Evolutionary conservation across 352 stramenopile genomes (phyloP).

Genomic region (Pythium diclinum): DNA sequence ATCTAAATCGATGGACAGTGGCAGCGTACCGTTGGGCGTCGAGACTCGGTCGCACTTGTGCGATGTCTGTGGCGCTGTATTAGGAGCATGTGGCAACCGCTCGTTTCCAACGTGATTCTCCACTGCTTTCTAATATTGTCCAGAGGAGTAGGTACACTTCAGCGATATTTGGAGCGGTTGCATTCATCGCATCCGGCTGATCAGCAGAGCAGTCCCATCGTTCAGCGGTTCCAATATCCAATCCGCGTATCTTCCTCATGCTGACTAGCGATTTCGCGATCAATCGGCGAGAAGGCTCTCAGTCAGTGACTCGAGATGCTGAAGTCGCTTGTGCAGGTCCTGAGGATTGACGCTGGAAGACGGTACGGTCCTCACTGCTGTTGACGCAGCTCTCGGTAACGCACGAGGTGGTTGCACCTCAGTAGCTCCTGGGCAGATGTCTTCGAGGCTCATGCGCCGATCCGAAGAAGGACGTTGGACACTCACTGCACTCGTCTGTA

Average conservation of each 20-base stretch:
- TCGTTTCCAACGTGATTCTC: too few species aligned
- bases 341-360: background rate
- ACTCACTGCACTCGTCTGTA: background rate
- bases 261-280: background rate
- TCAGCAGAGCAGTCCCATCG: too few species aligned
- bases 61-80: background rate
- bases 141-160: too few species aligned
- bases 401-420: background rate
- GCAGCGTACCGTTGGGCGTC: too few species aligned
- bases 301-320: conserved; percentile 55
- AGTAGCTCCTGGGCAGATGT: background rate
- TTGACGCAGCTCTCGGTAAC: background rate
- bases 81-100: too few species aligned
- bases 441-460: background rate
- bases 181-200: too few species aligned
- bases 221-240: too few species aligned
- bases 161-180: too few species aligned
- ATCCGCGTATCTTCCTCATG: background rate
- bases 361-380: background rate
- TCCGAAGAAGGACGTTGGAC: background rate
- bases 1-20: too few species aligned
- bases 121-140: too few species aligned
- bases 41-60: too few species aligned
- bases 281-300: conserved; percentile 55
- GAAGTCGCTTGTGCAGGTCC: conserved; percentile 29